A percentile compares a stretch with the other conserved stretches of the same genome.
Evolutionary conservation across 192 early-diverging fungal genomes (phyloP).

Genomic region (Umbelopsis sp.): DNA sequence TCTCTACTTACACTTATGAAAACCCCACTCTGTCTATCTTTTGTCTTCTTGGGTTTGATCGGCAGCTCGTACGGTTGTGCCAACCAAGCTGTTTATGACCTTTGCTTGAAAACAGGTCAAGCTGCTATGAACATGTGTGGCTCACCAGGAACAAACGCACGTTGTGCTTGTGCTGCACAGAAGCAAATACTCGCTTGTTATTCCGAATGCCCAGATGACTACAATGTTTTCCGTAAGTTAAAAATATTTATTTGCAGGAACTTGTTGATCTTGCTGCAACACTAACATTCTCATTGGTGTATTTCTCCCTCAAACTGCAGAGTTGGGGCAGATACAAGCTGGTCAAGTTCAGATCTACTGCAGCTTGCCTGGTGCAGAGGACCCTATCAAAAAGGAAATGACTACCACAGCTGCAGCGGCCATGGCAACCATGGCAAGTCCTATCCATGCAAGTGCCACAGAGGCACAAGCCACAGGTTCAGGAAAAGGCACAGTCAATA

Average conservation of each 20-base stretch:
- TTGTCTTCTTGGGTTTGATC: background rate
- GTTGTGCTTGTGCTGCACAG: constrained; percentile 15
- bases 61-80: constrained; percentile 9
- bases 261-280: background rate
- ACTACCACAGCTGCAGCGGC: background rate
- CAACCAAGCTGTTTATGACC: constrained; percentile 13
- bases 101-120: constrained; percentile 16
- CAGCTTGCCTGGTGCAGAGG: background rate
- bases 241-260: background rate
- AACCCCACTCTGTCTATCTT: background rate
- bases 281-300: background rate
- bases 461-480: background rate
- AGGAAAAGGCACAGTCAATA: background rate
- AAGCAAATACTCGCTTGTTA: constrained; percentile 22
- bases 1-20: background rate
- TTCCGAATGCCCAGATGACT: constrained; percentile 14
- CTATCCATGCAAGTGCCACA: constrained; percentile 3
- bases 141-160: background rate
- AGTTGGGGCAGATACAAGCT: background rate
- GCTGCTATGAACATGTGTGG: constrained; percentile 12
- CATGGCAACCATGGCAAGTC: background rate
- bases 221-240: constrained; percentile 11
- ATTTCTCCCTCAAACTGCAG: background rate
- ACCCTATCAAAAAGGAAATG: background rate
- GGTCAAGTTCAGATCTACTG: constrained; percentile 11